Evolutionary conservation across 306 rosid genomes (phyloP).

Genomic region (Senna tora): DNA sequence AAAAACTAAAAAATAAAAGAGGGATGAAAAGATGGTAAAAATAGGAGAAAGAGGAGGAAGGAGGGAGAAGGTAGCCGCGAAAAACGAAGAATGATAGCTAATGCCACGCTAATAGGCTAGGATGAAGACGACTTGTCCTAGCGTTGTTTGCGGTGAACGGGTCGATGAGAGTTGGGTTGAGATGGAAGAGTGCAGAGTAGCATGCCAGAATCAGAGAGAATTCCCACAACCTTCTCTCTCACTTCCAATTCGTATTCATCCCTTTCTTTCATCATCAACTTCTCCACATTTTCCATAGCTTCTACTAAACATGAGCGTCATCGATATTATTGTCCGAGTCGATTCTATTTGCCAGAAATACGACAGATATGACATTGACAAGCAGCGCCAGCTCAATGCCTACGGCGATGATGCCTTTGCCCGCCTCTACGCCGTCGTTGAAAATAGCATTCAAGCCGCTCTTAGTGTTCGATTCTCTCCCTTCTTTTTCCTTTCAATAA

Average conservation of each 20-base stretch:
- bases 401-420: constrained; percentile 74
- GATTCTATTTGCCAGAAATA: constrained; percentile 73
- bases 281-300: neutral
- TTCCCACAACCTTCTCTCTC: neutral
- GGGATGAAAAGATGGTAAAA: neutral
- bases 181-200: neutral
- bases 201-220: constrained; percentile 1
- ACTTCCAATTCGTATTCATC: too few relatives aligned
- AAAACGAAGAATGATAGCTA: constrained; percentile 5
- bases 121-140: neutral
- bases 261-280: neutral
- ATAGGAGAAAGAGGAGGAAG: neutral
- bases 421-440: constrained; percentile 55
- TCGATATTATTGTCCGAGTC: constrained; percentile 80
- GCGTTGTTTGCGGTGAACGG: neutral
- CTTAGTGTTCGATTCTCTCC: constrained; percentile 37
- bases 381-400: constrained; percentile 70
- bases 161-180: neutral
- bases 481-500: neutral
- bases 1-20: too few relatives aligned
- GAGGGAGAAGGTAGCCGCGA: neutral
- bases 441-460: constrained; percentile 54
- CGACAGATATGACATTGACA: constrained; percentile 74
- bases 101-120: neutral
- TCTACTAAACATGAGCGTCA: constrained; percentile 55